Evolutionary conservation across 2,329 filamentous ascomycete genomes (phyloP), one percentile per base, ranked within the genome.

Genomic region (Neofusicoccum umdonicola): DNA sequence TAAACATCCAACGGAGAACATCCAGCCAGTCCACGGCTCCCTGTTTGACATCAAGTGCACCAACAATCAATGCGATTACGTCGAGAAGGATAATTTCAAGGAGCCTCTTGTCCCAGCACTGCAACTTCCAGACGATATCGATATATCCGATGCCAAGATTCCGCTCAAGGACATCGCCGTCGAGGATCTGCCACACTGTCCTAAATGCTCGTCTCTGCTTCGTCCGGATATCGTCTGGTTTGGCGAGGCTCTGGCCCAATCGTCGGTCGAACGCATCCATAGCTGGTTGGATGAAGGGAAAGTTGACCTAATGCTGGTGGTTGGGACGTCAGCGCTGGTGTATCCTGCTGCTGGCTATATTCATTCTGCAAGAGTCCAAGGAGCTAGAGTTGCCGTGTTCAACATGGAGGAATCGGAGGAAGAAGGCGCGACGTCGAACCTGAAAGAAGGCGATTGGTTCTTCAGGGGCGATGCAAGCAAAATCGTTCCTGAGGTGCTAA

Each of bases 391-490:
- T 37, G 70, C 69, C 11, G 65, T 71, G 17, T 66, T 72, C n/a
- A 67, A 72, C 62, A 62, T 70, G 15, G 67, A 67, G 34, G 62
- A 63, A 39, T 51, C 45, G 17, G 47, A 62, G 19, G 68, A 69
- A 35, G 69, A 68, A 44, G 44, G 51, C 9, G 65, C 62, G 4
- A 42, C 68, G 13, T 48, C 67, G 4, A 74, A 74, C 0, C 70
- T 86, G 52, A 71, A 76, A 34, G 72, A 81, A 1, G 72, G 76
- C 2, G 86, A 88, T 71, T 88, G 85, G 81, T 82, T 86, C 67
- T 88, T 88, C 71, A 75, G 84, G 52, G 86, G 86, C 0, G 86
- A 88, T 78, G 85, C 85, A 3, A 81, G 80, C 44, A 75, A 76
- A 37, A 75, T 87, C 61, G 71, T 88, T 42, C 85, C 85, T 0